Conservation (phyloP, 257 asterid genomes). For the Fraxinus excelsior region DNA sequence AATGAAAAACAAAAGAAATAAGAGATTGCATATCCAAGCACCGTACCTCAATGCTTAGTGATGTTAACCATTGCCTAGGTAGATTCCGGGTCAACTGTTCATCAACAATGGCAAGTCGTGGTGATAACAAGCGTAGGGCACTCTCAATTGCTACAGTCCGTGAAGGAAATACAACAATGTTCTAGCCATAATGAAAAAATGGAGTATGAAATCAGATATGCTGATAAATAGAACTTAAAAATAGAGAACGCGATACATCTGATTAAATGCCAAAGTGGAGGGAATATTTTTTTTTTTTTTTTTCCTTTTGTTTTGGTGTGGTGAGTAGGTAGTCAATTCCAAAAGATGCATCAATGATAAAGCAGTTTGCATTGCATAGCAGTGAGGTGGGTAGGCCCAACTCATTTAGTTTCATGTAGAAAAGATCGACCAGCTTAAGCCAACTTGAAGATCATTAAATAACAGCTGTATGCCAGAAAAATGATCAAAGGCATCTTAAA, state of each 20-base stretch:
- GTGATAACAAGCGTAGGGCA: conserved; percentile 79
- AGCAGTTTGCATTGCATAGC: conserved; percentile 5
- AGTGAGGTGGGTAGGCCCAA: not conserved
- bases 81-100: conserved; percentile 73
- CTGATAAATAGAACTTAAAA: conserved; percentile 11
- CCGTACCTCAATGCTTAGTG: conserved; percentile 71
- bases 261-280: not conserved
- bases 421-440: not conserved
- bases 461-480: not conserved
- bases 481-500: conserved; percentile 3
- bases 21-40: conserved; percentile 14
- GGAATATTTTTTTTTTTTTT: not conserved
- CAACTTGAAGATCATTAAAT: not conserved
- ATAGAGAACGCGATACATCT: conserved; percentile 6
- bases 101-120: conserved; percentile 89
- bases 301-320: not conserved
- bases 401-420: not conserved
- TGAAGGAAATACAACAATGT: conserved; percentile 84
- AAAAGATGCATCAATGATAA: not conserved
- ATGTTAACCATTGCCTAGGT: conserved; percentile 88
- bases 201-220: conserved; percentile 29
- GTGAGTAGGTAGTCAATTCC: not conserved
- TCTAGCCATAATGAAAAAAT: conserved; percentile 42
- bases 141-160: conserved; percentile 90
- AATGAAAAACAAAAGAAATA: conserved; percentile 11